A percentile compares a stretch with the other conserved stretches of the same genome.
These are phyloP conservation scores for Wallacemonas sp. DNA, from an alignment of 208 protist genomes.

Conservation along the genomic window DNA sequence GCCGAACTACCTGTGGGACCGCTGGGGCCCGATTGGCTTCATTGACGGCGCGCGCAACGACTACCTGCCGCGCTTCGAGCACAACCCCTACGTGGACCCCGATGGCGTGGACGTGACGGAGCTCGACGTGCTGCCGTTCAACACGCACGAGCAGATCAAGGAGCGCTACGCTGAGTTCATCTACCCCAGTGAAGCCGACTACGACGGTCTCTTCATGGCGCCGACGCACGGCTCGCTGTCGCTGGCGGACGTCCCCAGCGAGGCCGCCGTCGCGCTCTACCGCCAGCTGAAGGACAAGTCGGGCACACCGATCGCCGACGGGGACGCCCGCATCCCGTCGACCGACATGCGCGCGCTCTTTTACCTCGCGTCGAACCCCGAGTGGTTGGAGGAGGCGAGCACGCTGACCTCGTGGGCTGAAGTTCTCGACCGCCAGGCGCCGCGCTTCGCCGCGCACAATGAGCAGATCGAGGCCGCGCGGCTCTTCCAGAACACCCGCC, in stretches of 20 bases:
- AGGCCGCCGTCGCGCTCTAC: slow-evolving; percentile 56
- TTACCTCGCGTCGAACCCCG: slow-evolving; percentile 63
- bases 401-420: slow-evolving; percentile 58
- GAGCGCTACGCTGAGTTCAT: slow-evolving; percentile 89
- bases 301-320: slow-evolving; percentile 44
- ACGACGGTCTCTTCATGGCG: slow-evolving; percentile 66
- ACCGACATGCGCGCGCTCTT: slow-evolving; percentile 77
- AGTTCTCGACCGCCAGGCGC: slow-evolving; percentile 50
- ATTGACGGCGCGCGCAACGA: slow-evolving; percentile 81
- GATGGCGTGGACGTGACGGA: slow-evolving; percentile 91
- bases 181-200: slow-evolving; percentile 60
- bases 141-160: slow-evolving; percentile 88
- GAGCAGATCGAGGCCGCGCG: slow-evolving; percentile 83
- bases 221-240: slow-evolving; percentile 69
- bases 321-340: slow-evolving; percentile 43
- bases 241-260: slow-evolving; percentile 68
- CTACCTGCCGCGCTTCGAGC: slow-evolving; percentile 86
- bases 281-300: slow-evolving; percentile 44
- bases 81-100: slow-evolving; percentile 89
- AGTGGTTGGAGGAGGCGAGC: slow-evolving; percentile 35
- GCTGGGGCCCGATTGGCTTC: slow-evolving; percentile 91
- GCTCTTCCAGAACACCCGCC: slow-evolving; percentile 79
- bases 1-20: slow-evolving; percentile 91
- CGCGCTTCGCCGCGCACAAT: slow-evolving; percentile 50
- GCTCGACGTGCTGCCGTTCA: slow-evolving; percentile 84